Percentiles rank a stretch among this genome's conserved stretches.
These are phyloP conservation scores for Leucogyrophana mollusca DNA, from an alignment of 768 basidiomycete genomes.

Conservation along the genomic window DNA sequence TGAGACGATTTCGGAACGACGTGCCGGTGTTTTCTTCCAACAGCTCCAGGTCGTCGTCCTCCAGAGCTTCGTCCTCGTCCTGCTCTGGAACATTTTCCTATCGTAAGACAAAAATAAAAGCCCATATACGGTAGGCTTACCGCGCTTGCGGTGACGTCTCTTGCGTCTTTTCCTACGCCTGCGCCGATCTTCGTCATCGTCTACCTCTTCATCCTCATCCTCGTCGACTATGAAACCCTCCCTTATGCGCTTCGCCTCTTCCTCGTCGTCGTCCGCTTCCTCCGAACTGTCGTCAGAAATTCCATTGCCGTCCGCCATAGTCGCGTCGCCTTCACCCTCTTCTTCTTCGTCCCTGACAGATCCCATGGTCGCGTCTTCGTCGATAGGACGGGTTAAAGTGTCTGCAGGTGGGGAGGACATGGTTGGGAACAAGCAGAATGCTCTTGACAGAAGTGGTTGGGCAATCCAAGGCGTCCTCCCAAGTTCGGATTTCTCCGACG, in stretches of 20 bases:
- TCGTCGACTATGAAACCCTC: constrained; percentile 95
- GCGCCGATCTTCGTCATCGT: constrained; percentile 54
- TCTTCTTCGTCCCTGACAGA: constrained; percentile 42
- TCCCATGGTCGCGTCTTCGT: constrained; percentile 64
- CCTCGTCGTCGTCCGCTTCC: constrained; percentile 88
- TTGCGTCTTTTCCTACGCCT: constrained; percentile 65
- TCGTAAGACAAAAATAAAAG: constrained; percentile 7
- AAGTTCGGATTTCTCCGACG: too few relatives aligned
- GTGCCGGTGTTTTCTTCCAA: constrained; percentile 84
- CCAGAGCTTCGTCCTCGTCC: constrained; percentile 69
- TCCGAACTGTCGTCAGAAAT: constrained; percentile 83
- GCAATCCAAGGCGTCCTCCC: too few relatives aligned
- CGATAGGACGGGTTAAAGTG: constrained; percentile 28
- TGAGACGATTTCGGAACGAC: constrained; percentile 72
- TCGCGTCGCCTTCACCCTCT: constrained; percentile 58
- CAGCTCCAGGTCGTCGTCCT: constrained; percentile 86
- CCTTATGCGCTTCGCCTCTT: constrained; percentile 74
- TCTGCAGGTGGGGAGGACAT: constrained; percentile 58
- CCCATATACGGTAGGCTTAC: constrained; percentile 30
- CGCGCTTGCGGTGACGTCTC: constrained; percentile 56
- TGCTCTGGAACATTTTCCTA: constrained; percentile 30
- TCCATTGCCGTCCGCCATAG: constrained; percentile 41
- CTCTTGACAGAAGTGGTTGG: too few relatives aligned
- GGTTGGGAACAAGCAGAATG: constrained; percentile 26
- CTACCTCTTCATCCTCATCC: constrained; percentile 78